Evolutionary conservation across 2,329 filamentous ascomycete species (phyloP), one percentile per base, ranked within the genome.

Genomic region (Lasiodiplodia sp.): DNA sequence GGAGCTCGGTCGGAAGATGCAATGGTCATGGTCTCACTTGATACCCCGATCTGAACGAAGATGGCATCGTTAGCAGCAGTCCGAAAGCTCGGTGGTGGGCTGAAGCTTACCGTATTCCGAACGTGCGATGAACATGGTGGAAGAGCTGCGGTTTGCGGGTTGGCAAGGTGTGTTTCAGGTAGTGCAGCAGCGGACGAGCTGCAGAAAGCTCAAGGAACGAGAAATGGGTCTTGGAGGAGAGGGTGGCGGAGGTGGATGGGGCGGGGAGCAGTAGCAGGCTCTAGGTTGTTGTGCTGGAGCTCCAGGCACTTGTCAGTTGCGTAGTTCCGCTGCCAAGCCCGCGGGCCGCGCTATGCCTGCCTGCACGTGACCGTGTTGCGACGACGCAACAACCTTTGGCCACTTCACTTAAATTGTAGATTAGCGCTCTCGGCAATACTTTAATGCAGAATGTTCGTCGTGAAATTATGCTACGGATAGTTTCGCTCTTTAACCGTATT

Each of bases 91-190:
- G 23, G 49, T n/a, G 38, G 37, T 8, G 53, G 57, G 38, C n/a
- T 55, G 47, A 28, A 68, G 69, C 91, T 86, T 88, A 96, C 95
- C 96, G 86, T 99, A 99, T 95, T 99, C 96, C 81, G 95, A 98
- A 86, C 96, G 93, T 88, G 96, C 94, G 89, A 99, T 98, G 89
- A 99, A 99, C 96, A 68, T 68, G 51, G 60, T 65, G 51, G 40
- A 28, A 40, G 67, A 37, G 40, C 21, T 68, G 67, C 34, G 34
- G 31, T 78, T 73, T 67, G 65, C 65, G 64, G 47, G 68, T 78
- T 72, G 47, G 69, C 71, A 10, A 2, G 70, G 44, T 12, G 70
- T 71, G 69, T n/a, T 40, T 70, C 57, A n/a, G 49, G 28, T 25
- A 37, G 49, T 12, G 16, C 25, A 49, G 44, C 56, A 62, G 37